Evolutionary conservation across 805 yeast species (phyloP).

Genomic region (Kodamaea neixiangensis): DNA sequence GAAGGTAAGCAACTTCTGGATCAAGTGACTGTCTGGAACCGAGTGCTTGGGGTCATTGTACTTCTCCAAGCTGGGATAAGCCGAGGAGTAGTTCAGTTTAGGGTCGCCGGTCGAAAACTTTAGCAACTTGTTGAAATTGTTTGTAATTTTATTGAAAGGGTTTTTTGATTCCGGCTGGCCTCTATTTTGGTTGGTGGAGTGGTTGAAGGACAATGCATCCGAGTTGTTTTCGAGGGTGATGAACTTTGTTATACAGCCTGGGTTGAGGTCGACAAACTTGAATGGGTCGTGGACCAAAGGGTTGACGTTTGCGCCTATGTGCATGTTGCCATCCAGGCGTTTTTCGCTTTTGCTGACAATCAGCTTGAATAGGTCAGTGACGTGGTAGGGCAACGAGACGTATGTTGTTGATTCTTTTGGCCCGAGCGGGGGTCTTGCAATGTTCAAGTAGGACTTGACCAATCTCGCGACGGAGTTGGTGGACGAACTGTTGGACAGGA

Average conservation of each 20-base stretch:
- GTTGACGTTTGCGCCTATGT: conserved; percentile 55
- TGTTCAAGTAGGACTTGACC: conserved; percentile 31
- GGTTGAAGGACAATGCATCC: not conserved
- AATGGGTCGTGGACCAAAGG: conserved; percentile 56
- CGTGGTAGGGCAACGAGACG: conserved; percentile 52
- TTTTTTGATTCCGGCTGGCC: conserved; percentile 7
- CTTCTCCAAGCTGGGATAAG: conserved; percentile 5
- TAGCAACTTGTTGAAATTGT: conserved; percentile 32
- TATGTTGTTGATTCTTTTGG: conserved; percentile 51
- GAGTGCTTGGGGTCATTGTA: conserved; percentile 12
- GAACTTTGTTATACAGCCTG: conserved; percentile 47
- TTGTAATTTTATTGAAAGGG: conserved; percentile 29
- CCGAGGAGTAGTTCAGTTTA: conserved; percentile 1
- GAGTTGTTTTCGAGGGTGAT: conserved; percentile 12
- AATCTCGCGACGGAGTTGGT: conserved; percentile 13
- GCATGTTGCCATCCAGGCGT: conserved; percentile 44
- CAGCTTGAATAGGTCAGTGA: conserved; percentile 42
- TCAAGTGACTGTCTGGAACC: conserved; percentile 20
- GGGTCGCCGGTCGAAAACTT: conserved; percentile 11
- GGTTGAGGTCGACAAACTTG: conserved; percentile 52
- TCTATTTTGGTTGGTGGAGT: not conserved
- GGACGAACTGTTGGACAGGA: conserved; percentile 8
- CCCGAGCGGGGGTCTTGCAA: conserved; percentile 38
- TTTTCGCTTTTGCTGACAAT: conserved; percentile 37
- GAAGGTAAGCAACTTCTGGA: conserved; percentile 5